Base-by-base conservation (phyloP, 2,329 filamentous ascomycete species). In the Penicillium sp. region DNA sequence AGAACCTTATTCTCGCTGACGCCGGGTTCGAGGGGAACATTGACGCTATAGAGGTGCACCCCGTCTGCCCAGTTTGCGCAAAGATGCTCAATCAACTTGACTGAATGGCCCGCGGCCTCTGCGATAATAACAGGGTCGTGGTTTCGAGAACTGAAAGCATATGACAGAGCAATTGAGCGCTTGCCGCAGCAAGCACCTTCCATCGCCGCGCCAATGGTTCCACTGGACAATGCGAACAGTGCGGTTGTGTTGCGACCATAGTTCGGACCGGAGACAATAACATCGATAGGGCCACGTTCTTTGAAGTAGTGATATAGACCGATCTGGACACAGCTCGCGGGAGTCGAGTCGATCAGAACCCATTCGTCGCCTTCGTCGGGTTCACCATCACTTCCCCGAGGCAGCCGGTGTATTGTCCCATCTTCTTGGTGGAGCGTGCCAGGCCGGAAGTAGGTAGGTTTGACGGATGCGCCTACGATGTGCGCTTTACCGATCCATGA, bases 401-500 rank as follows among this genome's bases (percentile, higher is more conserved):
- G 77, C 24, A 83, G 75, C 43, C 76, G 70, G 66, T 87, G 83
- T 39, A 77, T 82, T 15, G 81, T 83, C 48, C 85, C 85, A 54
- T 87, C 82, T 45, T 83, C 80, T 56, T 80, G 68, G 57, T 78
- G 73, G 1, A 83, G 71, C 2, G 77, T 79, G 12, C 77, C 77
- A 0, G 82, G 82, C 1, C 85, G 85, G 74, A 89, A 95, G 74
- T 95, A 95, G 26, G 81, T 77, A 8, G 89, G 89, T 66, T 84
- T 88, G 54, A 95, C 80, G 9, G 87, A 86, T 67, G 91, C 85
- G 49, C 90, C 90, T 61, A 97, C 89, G 64, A 97, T 87, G 70
- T 97, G 93, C 3, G 93, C 93, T 75, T 98, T 98, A 61, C 90
- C 90, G 63, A 98, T 97, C 93, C 93, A 98, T 49, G 89, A 95